Percentiles rank a stretch among this genome's conserved stretches.
phyloP scores from a whole-genome alignment of 257 asterid genomes.

The Orobanche coerulescens region DNA sequence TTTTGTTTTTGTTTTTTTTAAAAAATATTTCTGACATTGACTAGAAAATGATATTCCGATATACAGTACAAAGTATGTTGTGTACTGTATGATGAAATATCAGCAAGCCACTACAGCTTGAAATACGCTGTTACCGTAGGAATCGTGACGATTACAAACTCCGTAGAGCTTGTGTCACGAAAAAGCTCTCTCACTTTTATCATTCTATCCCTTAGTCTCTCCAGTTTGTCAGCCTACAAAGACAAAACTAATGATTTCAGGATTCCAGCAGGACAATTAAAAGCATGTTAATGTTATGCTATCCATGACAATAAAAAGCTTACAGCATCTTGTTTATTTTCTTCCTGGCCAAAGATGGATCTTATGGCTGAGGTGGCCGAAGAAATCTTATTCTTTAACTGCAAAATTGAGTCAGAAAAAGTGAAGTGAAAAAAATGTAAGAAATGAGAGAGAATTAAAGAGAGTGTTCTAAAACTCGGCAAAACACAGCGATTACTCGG shows the following conservation, averaged over 20 bases:
- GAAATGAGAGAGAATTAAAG: neutral
- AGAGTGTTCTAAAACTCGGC: too few species aligned
- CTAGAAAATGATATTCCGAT: too few species aligned
- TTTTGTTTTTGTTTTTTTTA: neutral
- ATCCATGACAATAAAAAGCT: slow-evolving; percentile 25
- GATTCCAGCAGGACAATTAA: slow-evolving; percentile 16
- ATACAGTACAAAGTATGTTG: slow-evolving; percentile 10
- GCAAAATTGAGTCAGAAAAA: slow-evolving; percentile 28
- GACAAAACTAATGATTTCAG: slow-evolving; percentile 12
- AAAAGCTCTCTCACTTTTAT: slow-evolving; percentile 95
- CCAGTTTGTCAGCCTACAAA: slow-evolving; percentile 76
- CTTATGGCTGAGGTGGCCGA: slow-evolving; percentile 95
- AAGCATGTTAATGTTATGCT: slow-evolving; percentile 9
- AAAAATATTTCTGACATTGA: too few species aligned
- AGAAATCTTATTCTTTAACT: slow-evolving; percentile 83
- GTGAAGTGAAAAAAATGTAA: neutral
- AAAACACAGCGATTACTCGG: too few species aligned
- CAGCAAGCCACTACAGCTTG: neutral
- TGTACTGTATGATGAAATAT: neutral
- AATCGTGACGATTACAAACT: slow-evolving; percentile 86
- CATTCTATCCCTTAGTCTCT: slow-evolving; percentile 88
- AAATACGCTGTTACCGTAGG: slow-evolving; percentile 70
- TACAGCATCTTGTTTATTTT: slow-evolving; percentile 51
- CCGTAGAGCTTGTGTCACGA: slow-evolving; percentile 76
- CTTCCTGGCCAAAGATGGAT: slow-evolving; percentile 90